A percentile compares a stretch with the other conserved stretches of the same genome.
These are phyloP conservation scores for Sporothrix brasiliensis DNA, from an alignment of 2,329 filamentous ascomycete species.

Conservation along the genomic window DNA sequence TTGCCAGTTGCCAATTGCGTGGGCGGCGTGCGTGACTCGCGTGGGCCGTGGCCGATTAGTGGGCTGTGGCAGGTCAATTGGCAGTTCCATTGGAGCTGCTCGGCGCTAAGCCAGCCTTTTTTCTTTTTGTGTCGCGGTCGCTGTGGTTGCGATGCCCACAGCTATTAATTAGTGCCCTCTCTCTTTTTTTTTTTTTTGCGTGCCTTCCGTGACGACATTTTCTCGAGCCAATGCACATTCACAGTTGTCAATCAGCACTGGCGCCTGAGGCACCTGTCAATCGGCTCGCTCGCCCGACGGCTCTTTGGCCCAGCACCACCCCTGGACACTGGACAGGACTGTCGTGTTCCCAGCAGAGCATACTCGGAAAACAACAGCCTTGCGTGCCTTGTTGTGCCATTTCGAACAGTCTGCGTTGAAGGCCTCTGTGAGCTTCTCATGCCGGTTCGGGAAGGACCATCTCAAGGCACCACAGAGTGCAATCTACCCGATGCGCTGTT, in stretches of 20 bases:
- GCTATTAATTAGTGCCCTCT: not conserved
- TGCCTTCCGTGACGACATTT: conserved; percentile 6
- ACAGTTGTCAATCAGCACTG: not conserved
- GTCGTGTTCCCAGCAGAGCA: not conserved
- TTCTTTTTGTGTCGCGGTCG: conserved; percentile 5
- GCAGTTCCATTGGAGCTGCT: not conserved
- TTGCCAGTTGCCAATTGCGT: conserved; percentile 12
- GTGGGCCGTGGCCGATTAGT: not conserved
- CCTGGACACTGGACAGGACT: not conserved
- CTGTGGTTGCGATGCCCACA: conserved; percentile 8
- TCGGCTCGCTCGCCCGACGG: not conserved
- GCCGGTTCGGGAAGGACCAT: not conserved
- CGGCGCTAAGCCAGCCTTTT: not conserved
- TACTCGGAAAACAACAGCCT: not conserved
- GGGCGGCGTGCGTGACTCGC: conserved; percentile 20
- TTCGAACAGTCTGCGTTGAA: not conserved
- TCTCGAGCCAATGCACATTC: not conserved
- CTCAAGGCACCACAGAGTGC: not conserved
- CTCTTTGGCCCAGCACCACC: not conserved
- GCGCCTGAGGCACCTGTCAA: conserved; percentile 3
- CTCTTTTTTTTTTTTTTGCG: not conserved
- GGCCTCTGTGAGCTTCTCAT: not conserved
- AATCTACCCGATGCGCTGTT: not conserved
- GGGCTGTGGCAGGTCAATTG: not conserved
- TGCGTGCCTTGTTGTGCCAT: not conserved